These are phyloP conservation scores for Mucor irregularis DNA, from an alignment of 371 early-diverging fungal species.

Conservation along the genomic window DNA sequence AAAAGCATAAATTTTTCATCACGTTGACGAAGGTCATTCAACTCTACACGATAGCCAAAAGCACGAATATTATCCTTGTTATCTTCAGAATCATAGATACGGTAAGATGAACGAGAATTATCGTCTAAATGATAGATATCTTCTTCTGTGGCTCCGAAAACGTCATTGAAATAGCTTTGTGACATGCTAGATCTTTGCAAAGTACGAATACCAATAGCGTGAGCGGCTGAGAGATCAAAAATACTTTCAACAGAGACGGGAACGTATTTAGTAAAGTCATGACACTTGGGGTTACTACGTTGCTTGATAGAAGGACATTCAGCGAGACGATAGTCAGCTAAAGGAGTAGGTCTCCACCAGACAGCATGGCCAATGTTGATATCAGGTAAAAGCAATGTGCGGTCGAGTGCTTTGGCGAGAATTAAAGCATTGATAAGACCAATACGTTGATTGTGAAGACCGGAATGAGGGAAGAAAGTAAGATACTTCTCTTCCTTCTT, in stretches of 20 bases:
- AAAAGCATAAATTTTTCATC: constrained; percentile 48
- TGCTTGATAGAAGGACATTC: constrained; percentile 13
- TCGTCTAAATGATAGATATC: constrained; percentile 35
- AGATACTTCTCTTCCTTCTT: constrained; percentile 39
- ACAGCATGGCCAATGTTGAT: constrained; percentile 41
- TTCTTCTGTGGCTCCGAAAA: constrained; percentile 12
- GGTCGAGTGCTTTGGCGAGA: constrained; percentile 55
- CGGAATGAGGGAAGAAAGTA: constrained; percentile 62
- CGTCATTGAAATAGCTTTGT: constrained; percentile 21
- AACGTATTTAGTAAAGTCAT: constrained; percentile 40
- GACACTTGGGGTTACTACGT: constrained; percentile 17
- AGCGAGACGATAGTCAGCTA: constrained; percentile 1
- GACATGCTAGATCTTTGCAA: constrained; percentile 36
- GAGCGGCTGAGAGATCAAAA: constrained; percentile 36
- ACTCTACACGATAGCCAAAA: constrained; percentile 29
- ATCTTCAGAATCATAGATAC: constrained; percentile 42
- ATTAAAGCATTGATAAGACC: constrained; percentile 57
- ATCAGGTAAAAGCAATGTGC: constrained; percentile 57
- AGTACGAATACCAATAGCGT: constrained; percentile 26
- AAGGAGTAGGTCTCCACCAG: constrained; percentile 28
- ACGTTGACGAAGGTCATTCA: constrained; percentile 33
- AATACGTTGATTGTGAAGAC: constrained; percentile 61
- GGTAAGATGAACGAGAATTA: constrained; percentile 40
- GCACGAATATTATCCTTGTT: constrained; percentile 17
- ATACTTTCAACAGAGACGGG: constrained; percentile 38